phyloP scores from a whole-genome alignment of 139 green algal species.

The Chlorella sp. region DNA sequence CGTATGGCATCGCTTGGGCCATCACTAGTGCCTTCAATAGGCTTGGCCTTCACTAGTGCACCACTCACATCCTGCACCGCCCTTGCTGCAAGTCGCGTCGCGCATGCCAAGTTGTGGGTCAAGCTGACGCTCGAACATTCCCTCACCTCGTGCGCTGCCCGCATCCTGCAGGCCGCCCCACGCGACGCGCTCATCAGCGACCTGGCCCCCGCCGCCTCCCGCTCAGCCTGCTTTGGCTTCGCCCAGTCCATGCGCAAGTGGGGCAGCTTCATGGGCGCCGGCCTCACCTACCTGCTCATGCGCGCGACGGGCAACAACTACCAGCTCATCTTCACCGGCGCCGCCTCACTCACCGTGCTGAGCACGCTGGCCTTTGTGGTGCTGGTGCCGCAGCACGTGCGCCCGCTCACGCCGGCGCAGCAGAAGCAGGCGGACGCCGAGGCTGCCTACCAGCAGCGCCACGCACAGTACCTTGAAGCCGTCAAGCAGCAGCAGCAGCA shows the following conservation, averaged over 20 bases:
- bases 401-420: not conserved
- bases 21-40: too few relatives aligned
- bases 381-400: slow-evolving; percentile 37
- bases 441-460: not conserved
- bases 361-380: slow-evolving; percentile 37
- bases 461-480: too few relatives aligned
- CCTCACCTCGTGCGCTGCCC: too few relatives aligned
- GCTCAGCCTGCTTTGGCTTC: slow-evolving; percentile 53
- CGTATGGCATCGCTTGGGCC: too few relatives aligned
- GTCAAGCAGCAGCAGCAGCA: slow-evolving; percentile 6
- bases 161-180: slow-evolving; percentile 36
- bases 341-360: slow-evolving; percentile 25
- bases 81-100: too few relatives aligned
- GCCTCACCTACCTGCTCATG: slow-evolving; percentile 50
- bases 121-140: too few relatives aligned
- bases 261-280: slow-evolving; percentile 43
- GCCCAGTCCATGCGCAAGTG: slow-evolving; percentile 55
- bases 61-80: too few relatives aligned
- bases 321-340: slow-evolving; percentile 50
- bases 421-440: not conserved
- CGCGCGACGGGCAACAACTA: slow-evolving; percentile 54
- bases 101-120: too few relatives aligned
- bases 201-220: slow-evolving; percentile 30
- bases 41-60: too few relatives aligned
- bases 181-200: slow-evolving; percentile 57